These are phyloP conservation scores for Colletotrichum lindemuthianum DNA, from an alignment of 2,329 filamentous ascomycete species.

Conservation along the genomic window DNA sequence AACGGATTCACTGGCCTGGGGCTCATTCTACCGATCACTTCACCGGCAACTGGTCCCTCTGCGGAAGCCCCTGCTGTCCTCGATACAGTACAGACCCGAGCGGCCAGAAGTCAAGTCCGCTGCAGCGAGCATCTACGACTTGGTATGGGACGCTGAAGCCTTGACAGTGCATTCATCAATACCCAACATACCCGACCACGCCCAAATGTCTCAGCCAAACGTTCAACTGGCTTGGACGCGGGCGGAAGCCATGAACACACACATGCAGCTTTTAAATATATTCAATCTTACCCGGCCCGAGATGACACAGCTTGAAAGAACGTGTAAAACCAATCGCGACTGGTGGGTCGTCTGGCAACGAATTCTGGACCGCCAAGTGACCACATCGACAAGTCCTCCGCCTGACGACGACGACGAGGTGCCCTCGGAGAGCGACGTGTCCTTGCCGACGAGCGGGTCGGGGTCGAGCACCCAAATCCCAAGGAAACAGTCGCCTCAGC, in stretches of 20 bases:
- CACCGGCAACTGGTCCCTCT: conserved; percentile 70
- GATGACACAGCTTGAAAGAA: conserved; percentile 64
- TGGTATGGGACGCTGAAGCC: conserved; percentile 68
- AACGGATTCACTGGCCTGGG: conserved; percentile 66
- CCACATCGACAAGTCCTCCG: not conserved
- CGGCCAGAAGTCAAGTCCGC: conserved; percentile 52
- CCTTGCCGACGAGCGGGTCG: conserved; percentile 12
- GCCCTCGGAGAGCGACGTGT: conserved; percentile 9
- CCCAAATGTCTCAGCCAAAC: conserved; percentile 24
- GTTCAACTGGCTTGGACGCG: conserved; percentile 61
- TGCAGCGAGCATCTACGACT: conserved; percentile 64
- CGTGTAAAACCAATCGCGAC: conserved; percentile 72
- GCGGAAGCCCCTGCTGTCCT: conserved; percentile 64
- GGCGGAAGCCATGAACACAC: conserved; percentile 71
- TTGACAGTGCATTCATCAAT: conserved; percentile 71
- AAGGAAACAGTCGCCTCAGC: not conserved
- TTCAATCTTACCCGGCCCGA: conserved; percentile 58
- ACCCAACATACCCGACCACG: conserved; percentile 70
- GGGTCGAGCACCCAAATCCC: conserved; percentile 11
- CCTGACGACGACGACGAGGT: conserved; percentile 5
- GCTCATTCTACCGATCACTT: conserved; percentile 67
- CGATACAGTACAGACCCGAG: conserved; percentile 67
- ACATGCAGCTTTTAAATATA: conserved; percentile 70
- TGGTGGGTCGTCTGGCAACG: conserved; percentile 78
- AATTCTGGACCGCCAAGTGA: conserved; percentile 53